Evolutionary conservation across 2,329 filamentous ascomycete genomes (phyloP).

Genomic region (Venturia carpophila): DNA sequence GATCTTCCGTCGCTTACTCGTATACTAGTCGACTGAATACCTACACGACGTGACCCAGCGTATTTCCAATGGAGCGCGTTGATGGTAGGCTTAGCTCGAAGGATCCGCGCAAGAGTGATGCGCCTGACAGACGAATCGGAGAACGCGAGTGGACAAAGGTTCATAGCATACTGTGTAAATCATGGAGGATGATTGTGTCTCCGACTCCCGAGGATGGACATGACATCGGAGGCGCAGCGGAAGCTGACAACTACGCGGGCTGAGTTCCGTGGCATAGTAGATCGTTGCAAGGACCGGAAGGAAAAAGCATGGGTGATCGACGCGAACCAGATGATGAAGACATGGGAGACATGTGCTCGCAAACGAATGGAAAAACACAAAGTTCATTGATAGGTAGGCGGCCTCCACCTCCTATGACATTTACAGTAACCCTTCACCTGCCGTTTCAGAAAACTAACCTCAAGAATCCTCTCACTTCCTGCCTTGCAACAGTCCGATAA

Average conservation of each 20-base stretch:
- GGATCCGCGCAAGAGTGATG: neutral
- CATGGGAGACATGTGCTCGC: neutral
- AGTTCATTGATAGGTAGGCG: neutral
- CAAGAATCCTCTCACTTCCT: neutral
- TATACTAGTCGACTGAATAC: too few species aligned
- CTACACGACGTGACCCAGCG: too few species aligned
- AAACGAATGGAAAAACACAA: neutral
- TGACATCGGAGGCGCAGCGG: neutral
- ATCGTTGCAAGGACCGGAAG: neutral
- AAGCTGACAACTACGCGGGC: neutral
- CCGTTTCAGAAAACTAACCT: neutral
- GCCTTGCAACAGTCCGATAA: slow-evolving; percentile 40
- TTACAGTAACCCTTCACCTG: neutral
- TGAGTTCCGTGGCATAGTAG: neutral
- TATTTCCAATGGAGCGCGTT: too few species aligned
- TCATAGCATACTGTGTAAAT: too few species aligned
- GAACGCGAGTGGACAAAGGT: too few species aligned
- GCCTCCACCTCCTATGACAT: neutral
- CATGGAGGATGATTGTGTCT: too few species aligned
- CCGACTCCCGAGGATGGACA: neutral
- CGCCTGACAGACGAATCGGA: neutral
- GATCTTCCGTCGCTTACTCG: neutral
- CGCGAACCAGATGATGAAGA: neutral
- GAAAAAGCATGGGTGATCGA: slow-evolving; percentile 1
- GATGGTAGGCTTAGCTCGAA: neutral